phyloP scores from a whole-genome alignment of 306 rosid species.

The Oxytropis ochrocephala region DNA sequence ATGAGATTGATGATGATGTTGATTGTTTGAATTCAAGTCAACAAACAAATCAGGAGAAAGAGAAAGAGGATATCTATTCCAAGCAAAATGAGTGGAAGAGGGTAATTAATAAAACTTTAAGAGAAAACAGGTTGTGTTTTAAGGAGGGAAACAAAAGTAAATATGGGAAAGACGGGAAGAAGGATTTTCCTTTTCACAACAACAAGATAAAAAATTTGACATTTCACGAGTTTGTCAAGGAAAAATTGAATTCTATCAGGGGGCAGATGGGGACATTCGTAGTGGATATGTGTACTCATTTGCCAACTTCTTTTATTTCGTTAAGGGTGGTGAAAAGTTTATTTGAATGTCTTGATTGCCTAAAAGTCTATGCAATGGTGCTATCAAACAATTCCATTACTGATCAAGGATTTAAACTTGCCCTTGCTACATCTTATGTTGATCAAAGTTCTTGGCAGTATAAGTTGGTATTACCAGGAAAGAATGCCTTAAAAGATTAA shows the following conservation, averaged over 20 bases:
- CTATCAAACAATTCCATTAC: constrained; percentile 17
- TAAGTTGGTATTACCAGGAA: constrained; percentile 21
- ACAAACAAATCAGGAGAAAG: constrained; percentile 12
- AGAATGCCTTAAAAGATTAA: constrained; percentile 33
- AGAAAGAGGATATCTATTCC: background rate
- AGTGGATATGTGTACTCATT: constrained; percentile 38
- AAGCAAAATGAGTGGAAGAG: constrained; percentile 29
- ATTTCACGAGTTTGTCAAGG: constrained; percentile 20
- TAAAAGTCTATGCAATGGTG: constrained; percentile 11
- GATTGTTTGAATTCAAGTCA: constrained; percentile 16
- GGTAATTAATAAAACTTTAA: constrained; percentile 24
- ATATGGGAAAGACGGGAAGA: constrained; percentile 15
- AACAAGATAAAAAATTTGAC: constrained; percentile 1
- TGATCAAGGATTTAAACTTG: constrained; percentile 15
- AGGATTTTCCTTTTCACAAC: background rate
- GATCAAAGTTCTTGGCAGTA: constrained; percentile 22
- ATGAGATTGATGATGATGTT: background rate
- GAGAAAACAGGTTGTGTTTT: constrained; percentile 22
- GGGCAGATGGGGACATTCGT: constrained; percentile 21
- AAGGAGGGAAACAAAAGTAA: constrained; percentile 19
- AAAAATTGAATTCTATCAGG: constrained; percentile 14
- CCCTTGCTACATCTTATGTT: constrained; percentile 4
- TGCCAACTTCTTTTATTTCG: constrained; percentile 32
- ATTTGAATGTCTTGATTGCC: constrained; percentile 31
- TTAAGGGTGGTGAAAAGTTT: constrained; percentile 23